These are phyloP conservation scores for Rhizopus arrhizus DNA, from an alignment of 371 early-diverging fungal species.

Conservation along the genomic window DNA sequence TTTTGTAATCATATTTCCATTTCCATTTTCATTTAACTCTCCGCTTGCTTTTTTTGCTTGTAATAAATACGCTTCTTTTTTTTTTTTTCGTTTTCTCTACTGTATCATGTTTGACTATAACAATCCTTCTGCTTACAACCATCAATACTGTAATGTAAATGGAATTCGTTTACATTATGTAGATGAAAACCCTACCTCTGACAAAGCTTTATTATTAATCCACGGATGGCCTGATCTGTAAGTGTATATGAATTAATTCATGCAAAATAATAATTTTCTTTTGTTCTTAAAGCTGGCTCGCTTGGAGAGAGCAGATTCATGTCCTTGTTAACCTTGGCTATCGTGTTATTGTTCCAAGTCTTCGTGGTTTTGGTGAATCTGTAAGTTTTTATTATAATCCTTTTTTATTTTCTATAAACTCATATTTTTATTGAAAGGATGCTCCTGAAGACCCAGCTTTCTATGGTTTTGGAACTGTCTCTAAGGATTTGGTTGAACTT, in stretches of 20 bases:
- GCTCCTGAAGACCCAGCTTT: constrained; percentile 47
- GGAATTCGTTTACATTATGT: constrained; percentile 65
- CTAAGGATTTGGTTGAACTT: constrained; percentile 58
- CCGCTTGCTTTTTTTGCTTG: neutral
- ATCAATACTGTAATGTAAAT: constrained; percentile 41
- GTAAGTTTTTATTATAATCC: constrained; percentile 33
- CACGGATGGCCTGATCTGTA: constrained; percentile 79
- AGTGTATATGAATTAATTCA: constrained; percentile 3
- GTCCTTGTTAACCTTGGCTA: constrained; percentile 66
- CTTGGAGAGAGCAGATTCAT: constrained; percentile 79
- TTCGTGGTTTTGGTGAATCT: constrained; percentile 73
- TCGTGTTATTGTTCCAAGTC: constrained; percentile 71
- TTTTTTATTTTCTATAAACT: neutral
- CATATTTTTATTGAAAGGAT: constrained; percentile 32
- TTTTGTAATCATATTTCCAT: neutral
- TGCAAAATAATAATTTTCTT: neutral
- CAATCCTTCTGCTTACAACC: constrained; percentile 48
- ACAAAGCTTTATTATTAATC: constrained; percentile 55
- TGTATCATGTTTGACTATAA: constrained; percentile 32
- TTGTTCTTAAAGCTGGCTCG: constrained; percentile 44
- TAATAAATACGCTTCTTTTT: neutral
- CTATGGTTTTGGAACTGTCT: constrained; percentile 61
- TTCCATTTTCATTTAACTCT: neutral
- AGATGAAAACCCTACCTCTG: constrained; percentile 62
- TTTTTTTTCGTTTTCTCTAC: neutral